phyloP scores from a whole-genome alignment of 2,329 filamentous ascomycete species.

The Fusarium concolor region DNA sequence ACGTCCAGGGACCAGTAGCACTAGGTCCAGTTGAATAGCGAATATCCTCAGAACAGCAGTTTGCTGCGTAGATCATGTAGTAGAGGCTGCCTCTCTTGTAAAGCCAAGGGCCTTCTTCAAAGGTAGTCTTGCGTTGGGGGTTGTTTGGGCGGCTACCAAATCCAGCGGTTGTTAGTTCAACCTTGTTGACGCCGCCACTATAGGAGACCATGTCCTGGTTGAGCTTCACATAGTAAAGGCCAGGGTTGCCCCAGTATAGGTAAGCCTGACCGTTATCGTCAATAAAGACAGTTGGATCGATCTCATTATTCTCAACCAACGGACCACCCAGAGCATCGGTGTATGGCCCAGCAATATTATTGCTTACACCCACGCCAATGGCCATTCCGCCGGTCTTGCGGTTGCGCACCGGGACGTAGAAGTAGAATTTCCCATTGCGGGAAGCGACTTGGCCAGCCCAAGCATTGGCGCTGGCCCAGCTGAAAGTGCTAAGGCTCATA shows the following conservation, averaged over 20 bases:
- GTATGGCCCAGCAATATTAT: slow-evolving; percentile 51
- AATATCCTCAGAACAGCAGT: slow-evolving; percentile 34
- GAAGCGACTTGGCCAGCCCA: slow-evolving; percentile 54
- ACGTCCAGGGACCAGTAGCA: slow-evolving; percentile 14
- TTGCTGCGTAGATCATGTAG: slow-evolving; percentile 55
- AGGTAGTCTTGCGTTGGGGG: slow-evolving; percentile 43
- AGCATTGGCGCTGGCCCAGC: slow-evolving; percentile 52
- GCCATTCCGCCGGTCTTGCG: slow-evolving; percentile 50
- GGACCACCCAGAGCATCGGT: slow-evolving; percentile 51
- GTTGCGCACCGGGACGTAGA: slow-evolving; percentile 52
- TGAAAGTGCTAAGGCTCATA: slow-evolving; percentile 46
- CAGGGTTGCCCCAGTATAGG: slow-evolving; percentile 55
- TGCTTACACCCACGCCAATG: slow-evolving; percentile 54
- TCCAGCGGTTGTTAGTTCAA: not conserved
- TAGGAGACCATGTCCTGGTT: slow-evolving; percentile 50
- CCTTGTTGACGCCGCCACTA: slow-evolving; percentile 7
- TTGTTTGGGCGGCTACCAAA: slow-evolving; percentile 4
- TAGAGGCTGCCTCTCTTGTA: slow-evolving; percentile 52
- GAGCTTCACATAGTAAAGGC: slow-evolving; percentile 49
- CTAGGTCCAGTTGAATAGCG: slow-evolving; percentile 16
- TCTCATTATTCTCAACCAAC: slow-evolving; percentile 52
- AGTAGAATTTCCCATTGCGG: slow-evolving; percentile 51
- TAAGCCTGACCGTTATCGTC: slow-evolving; percentile 52
- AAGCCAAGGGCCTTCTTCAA: slow-evolving; percentile 55
- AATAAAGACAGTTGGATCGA: slow-evolving; percentile 54